phyloP scores from a whole-genome alignment of 345 rosid species.

The Murraya koenigii region DNA sequence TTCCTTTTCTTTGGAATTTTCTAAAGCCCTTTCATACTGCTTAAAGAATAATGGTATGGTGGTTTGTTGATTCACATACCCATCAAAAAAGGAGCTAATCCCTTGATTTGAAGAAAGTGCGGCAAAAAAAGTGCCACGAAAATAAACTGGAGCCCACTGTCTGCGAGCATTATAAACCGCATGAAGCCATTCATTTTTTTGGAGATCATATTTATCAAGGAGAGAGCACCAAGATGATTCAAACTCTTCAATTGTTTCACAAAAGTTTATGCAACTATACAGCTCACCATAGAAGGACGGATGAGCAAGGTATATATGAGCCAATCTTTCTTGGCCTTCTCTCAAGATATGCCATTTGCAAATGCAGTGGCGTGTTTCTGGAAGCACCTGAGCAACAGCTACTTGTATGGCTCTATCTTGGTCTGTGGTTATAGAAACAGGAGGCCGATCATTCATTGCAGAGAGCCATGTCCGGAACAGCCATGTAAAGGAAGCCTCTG shows the following conservation, averaged over 20 bases:
- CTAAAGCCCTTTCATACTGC: slow-evolving; percentile 61
- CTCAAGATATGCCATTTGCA: slow-evolving; percentile 75
- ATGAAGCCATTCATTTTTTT: slow-evolving; percentile 61
- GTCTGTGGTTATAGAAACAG: slow-evolving; percentile 62
- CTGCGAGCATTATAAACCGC: slow-evolving; percentile 59
- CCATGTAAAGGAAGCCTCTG: slow-evolving; percentile 67
- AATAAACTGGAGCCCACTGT: slow-evolving; percentile 78
- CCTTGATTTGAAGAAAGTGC: slow-evolving; percentile 58
- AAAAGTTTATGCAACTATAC: slow-evolving; percentile 63
- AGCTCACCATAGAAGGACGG: slow-evolving; percentile 59
- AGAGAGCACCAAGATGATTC: slow-evolving; percentile 55
- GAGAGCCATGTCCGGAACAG: slow-evolving; percentile 58
- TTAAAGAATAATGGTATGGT: slow-evolving; percentile 53
- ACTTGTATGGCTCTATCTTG: slow-evolving; percentile 71
- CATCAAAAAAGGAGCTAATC: slow-evolving; percentile 54
- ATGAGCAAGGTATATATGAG: slow-evolving; percentile 55
- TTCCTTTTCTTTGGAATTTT: slow-evolving; percentile 55
- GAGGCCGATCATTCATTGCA: slow-evolving; percentile 54
- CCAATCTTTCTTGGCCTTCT: slow-evolving; percentile 71
- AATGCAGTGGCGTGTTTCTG: slow-evolving; percentile 60
- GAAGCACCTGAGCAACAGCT: slow-evolving; percentile 56
- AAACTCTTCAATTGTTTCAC: slow-evolving; percentile 61
- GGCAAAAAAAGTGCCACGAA: slow-evolving; percentile 61
- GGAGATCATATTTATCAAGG: slow-evolving; percentile 47
- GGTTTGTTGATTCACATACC: slow-evolving; percentile 61